Base-by-base conservation (phyloP, 2,329 filamentous ascomycete genomes). In the Berkeleyomyces basicola region DNA sequence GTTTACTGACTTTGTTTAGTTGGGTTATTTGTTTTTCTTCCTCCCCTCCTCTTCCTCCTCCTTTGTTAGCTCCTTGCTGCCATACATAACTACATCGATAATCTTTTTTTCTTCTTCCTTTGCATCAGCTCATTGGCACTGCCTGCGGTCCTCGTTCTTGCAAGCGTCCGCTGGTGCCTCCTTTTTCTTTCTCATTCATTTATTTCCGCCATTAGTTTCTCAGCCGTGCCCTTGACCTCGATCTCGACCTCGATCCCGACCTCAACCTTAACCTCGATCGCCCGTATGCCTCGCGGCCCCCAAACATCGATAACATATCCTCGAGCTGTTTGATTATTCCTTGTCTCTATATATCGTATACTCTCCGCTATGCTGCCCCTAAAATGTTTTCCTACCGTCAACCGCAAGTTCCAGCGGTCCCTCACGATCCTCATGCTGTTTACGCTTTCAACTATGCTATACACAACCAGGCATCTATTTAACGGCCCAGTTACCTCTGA, bases 381-480 rank as follows among this genome's bases (percentile, higher is more conserved):
- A 1, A 46, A 51, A 16, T 65, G 59, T 47, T 16, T 61, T 47
- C 61, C 39, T 23, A 51, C 43, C 16, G 43, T 53, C 44, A 59
- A 60, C 55, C 65, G 65, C 16, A 59, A 64, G 58, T 57, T 59
- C 42, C 60, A 62, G 37, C 63, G 62, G 23, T 62, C 61, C 10
- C 42, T 66, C 23, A 11, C 61, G 31, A 42, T 65, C 23, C 23
- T 64, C 40, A 49, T 63, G 14, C 37, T 63, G 11, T 58, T 63
- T 9, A 59, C 61, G n/a, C 47, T 66, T 10, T 39, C 51, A 5
- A 51, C 57, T 23, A 65, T 65, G 59, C 57, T 66, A 6, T 66
- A 66, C 43, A 63, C 61, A 2, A 64, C 65, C 7, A 59, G 59
- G n/a, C 61, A 59, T 16, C 61, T 66, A 31, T 64, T 65, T 53